Conservation (phyloP, 2,329 filamentous ascomycete genomes). For the Apiospora arundinis region DNA sequence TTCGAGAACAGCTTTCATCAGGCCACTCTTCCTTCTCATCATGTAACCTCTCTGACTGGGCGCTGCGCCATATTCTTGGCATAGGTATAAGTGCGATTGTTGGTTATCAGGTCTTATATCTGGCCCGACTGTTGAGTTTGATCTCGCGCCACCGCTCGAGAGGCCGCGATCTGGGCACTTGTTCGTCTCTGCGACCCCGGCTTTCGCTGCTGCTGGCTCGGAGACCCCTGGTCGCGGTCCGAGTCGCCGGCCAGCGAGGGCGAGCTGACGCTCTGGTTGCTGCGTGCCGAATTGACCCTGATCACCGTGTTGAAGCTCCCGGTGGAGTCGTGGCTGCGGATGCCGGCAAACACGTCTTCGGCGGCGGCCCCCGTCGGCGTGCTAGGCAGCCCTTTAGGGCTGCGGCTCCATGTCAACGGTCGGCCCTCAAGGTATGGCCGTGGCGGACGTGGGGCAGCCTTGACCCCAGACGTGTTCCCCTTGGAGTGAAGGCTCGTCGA, state of each 20-base stretch:
- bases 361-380: background rate
- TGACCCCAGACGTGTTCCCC: background rate
- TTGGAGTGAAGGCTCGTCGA: background rate
- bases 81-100: background rate
- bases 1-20: background rate
- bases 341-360: slow-evolving; percentile 14
- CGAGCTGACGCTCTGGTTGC: background rate
- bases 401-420: background rate
- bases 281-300: slow-evolving; percentile 1
- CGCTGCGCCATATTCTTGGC: slow-evolving; percentile 10
- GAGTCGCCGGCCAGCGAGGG: background rate
- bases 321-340: slow-evolving; percentile 3
- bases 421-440: slow-evolving; percentile 15
- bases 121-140: background rate
- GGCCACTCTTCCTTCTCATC: background rate
- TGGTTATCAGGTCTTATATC: background rate
- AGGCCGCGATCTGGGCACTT: slow-evolving; percentile 9
- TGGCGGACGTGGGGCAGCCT: no score
- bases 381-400: background rate
- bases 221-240: background rate
- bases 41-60: background rate
- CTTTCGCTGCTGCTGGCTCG: background rate
- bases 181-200: background rate
- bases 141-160: background rate
- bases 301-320: slow-evolving; percentile 13